Percentiles rank a stretch among this genome's conserved stretches.
phyloP scores from a whole-genome alignment of 2,329 filamentous ascomycete species.

The Curvularia sp. region DNA sequence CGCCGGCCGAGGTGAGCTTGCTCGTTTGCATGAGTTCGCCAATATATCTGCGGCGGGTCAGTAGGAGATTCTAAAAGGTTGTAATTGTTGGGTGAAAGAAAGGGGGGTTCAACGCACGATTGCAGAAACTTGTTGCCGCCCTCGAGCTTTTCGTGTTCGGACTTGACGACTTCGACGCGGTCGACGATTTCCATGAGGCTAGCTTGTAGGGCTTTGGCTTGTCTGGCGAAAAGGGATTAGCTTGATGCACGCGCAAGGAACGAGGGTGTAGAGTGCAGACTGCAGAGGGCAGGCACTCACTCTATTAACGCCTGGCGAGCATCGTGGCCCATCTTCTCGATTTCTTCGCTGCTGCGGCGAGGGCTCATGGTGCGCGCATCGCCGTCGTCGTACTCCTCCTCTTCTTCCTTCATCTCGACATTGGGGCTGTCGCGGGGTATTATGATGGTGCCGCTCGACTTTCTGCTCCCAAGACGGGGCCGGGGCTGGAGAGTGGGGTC shows the following conservation, averaged over 20 bases:
- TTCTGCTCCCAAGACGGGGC: constrained; percentile 74
- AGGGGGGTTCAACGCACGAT: constrained; percentile 60
- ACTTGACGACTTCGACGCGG: constrained; percentile 90
- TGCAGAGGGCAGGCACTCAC: constrained; percentile 54
- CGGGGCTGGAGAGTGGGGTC: constrained; percentile 62
- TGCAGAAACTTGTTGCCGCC: constrained; percentile 97
- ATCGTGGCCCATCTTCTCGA: constrained; percentile 85
- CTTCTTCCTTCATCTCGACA: constrained; percentile 74
- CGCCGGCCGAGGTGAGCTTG: constrained; percentile 64
- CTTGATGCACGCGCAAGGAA: constrained; percentile 4
- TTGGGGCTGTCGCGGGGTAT: constrained; percentile 78
- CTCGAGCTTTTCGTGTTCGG: constrained; percentile 95
- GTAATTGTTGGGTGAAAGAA: not conserved
- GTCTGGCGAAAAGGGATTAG: constrained; percentile 61
- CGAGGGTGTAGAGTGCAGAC: not conserved
- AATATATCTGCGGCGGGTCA: constrained; percentile 74
- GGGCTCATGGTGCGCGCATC: constrained; percentile 96
- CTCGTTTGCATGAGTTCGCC: constrained; percentile 87
- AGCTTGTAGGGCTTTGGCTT: constrained; percentile 87
- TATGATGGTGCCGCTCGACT: constrained; percentile 83
- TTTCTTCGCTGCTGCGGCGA: constrained; percentile 85
- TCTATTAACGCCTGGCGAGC: constrained; percentile 71
- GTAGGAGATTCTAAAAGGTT: not conserved
- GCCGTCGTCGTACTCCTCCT: constrained; percentile 80
- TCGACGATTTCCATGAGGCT: constrained; percentile 89